Evolutionary conservation across 1,284 basidiomycete species (phyloP).

Genomic region (Farysia itapuensis): DNA sequence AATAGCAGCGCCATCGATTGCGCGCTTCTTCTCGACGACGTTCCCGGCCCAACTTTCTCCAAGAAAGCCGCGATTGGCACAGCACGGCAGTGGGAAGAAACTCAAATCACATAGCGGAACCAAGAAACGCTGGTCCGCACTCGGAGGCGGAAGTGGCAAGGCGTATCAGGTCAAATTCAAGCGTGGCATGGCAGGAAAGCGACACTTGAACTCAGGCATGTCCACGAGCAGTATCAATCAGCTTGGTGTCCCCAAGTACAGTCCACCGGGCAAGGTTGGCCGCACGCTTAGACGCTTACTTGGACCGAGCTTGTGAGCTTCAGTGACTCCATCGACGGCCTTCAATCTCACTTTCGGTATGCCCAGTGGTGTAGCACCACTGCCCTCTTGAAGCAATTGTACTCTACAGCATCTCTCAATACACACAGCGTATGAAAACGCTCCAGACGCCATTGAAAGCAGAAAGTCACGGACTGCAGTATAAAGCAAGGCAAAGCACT

Average conservation of each 20-base stretch:
- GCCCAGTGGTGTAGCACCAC: no score
- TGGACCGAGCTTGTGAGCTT: constrained; percentile 40
- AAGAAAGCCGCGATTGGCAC: constrained; percentile 29
- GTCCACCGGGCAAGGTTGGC: constrained; percentile 33
- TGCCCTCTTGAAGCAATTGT: no score
- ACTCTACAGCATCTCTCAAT: no score
- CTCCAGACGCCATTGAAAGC: no score
- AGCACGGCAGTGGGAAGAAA: constrained; percentile 36
- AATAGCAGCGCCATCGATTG: not conserved
- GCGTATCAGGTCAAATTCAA: constrained; percentile 41
- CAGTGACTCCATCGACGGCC: no score
- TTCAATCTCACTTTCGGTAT: no score
- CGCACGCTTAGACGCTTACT: constrained; percentile 45
- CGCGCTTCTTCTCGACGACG: constrained; percentile 11
- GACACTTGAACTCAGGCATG: constrained; percentile 51
- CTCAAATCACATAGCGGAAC: constrained; percentile 47
- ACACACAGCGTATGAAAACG: no score
- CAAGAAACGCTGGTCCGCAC: constrained; percentile 49
- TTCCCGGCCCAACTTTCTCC: constrained; percentile 7
- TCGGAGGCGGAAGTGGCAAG: constrained; percentile 36
- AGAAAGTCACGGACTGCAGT: no score
- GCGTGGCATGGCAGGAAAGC: constrained; percentile 38
- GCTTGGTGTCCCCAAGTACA: constrained; percentile 34
- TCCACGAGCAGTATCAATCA: constrained; percentile 41
- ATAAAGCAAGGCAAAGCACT: no score